Percentiles rank a stretch among this genome's conserved stretches.
Evolutionary conservation across 2,329 filamentous ascomycete genomes (phyloP).

Genomic region (Verticillium dahliae): DNA sequence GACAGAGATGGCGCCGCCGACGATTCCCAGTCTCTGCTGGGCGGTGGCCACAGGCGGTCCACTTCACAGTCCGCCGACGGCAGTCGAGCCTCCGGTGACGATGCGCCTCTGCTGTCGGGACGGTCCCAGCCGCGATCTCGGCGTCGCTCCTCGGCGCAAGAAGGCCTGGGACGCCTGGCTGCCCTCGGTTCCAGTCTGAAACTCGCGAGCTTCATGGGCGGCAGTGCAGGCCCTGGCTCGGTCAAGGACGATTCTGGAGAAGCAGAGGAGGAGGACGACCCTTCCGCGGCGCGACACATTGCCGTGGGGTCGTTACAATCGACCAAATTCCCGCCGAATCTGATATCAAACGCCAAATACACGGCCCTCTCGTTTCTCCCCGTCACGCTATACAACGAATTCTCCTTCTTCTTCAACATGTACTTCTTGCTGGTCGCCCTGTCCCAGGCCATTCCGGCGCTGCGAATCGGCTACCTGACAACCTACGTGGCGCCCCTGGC

Average conservation of each 20-base stretch:
- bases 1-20: constrained; percentile 53
- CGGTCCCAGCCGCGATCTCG: constrained; percentile 17
- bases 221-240: constrained; percentile 19
- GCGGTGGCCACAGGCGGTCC: constrained; percentile 15
- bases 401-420: constrained; percentile 99
- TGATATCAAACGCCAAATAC: constrained; percentile 96
- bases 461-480: constrained; percentile 89
- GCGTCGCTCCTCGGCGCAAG: constrained; percentile 30
- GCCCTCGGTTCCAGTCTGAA: constrained; percentile 48
- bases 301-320: constrained; percentile 68
- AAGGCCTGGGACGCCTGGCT: constrained; percentile 35
- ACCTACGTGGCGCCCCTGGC: constrained; percentile 90
- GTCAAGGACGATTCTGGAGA: constrained; percentile 33
- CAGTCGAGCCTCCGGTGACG: constrained; percentile 57
- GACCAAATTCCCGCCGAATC: constrained; percentile 78
- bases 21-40: constrained; percentile 59
- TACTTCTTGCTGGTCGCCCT: constrained; percentile 95
- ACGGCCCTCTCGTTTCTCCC: constrained; percentile 92
- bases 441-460: constrained; percentile 82
- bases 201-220: constrained; percentile 62
- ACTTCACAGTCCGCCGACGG: constrained; percentile 52
- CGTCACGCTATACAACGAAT: constrained; percentile 93
- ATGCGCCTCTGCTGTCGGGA: constrained; percentile 63
- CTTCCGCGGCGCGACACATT: constrained; percentile 67
- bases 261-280: constrained; percentile 50